phyloP scores from a whole-genome alignment of 2,329 filamentous ascomycete species.

The Penicillium sp. region DNA sequence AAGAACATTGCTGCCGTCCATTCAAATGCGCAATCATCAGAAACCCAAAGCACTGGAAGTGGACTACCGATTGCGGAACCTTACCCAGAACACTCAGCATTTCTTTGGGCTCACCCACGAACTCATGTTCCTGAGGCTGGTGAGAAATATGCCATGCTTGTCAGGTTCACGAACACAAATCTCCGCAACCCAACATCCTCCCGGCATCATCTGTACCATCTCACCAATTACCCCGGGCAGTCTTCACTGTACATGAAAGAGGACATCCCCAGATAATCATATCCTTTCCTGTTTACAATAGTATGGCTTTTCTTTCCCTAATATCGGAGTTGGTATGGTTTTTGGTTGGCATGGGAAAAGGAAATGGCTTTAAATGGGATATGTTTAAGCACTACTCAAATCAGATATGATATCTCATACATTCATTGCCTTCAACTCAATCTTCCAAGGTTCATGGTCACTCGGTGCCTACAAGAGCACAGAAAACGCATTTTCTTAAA shows the following conservation, averaged over 20 bases:
- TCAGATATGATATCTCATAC: background rate
- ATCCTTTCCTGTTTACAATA: slow-evolving; percentile 11
- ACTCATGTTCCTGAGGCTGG: too few species aligned
- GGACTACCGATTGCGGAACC: background rate
- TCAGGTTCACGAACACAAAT: background rate
- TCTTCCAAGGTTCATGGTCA: too few species aligned
- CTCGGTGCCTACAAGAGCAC: too few species aligned
- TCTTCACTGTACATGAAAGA: slow-evolving; percentile 15
- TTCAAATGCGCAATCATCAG: background rate
- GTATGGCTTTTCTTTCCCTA: slow-evolving; percentile 4
- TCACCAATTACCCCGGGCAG: background rate
- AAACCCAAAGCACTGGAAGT: background rate
- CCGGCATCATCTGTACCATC: background rate
- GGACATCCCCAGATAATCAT: slow-evolving; percentile 3
- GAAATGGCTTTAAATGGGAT: background rate
- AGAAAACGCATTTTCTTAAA: too few species aligned
- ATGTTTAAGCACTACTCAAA: background rate
- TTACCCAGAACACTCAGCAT: background rate
- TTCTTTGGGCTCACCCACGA: too few species aligned
- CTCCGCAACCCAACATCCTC: background rate
- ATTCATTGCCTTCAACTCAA: too few species aligned
- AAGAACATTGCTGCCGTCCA: background rate
- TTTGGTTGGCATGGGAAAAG: background rate
- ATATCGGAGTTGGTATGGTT: slow-evolving; percentile 16
- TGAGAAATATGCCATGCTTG: background rate